These are phyloP conservation scores for Creolimax fragrantissima DNA, from an alignment of 78 protist genomes.

Conservation along the genomic window DNA sequence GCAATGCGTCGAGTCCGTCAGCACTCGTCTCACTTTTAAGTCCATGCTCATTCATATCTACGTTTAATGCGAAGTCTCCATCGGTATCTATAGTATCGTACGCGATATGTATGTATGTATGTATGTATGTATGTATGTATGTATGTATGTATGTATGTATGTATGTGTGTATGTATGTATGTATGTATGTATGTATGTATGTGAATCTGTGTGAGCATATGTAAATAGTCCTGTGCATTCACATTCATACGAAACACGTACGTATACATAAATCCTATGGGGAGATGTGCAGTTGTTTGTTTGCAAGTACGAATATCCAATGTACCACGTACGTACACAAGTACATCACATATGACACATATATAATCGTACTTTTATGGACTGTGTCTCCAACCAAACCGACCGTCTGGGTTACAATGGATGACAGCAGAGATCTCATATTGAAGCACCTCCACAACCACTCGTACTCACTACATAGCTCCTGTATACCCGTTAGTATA, in stretches of 20 bases:
- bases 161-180: neutral
- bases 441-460: neutral
- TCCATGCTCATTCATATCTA: neutral
- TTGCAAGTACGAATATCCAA: neutral
- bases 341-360: neutral
- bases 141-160: neutral
- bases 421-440: neutral
- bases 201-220: neutral
- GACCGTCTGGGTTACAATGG: neutral
- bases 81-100: neutral
- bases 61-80: neutral
- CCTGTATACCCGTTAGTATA: no score
- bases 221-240: neutral
- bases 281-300: neutral
- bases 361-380: neutral
- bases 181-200: neutral
- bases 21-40: neutral
- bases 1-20: neutral
- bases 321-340: neutral
- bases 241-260: neutral
- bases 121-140: neutral
- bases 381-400: neutral
- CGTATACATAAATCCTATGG: neutral
- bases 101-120: neutral
- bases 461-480: neutral